These are phyloP conservation scores for Ephemerocybe angulata DNA, from an alignment of 768 basidiomycete genomes.

Conservation along the genomic window DNA sequence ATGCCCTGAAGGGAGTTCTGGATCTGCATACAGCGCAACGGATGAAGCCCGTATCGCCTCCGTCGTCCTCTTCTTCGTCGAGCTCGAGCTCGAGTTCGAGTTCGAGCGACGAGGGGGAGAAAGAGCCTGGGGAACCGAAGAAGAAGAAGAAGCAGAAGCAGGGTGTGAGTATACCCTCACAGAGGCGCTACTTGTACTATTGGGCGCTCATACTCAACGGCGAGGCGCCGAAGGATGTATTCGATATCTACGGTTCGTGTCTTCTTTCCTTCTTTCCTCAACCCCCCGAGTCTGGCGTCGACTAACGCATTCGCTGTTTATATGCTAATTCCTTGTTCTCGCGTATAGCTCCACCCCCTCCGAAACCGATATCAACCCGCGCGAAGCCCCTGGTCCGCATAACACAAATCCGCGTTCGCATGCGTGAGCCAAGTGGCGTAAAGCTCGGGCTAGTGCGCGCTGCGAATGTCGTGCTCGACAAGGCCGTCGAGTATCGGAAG, in stretches of 20 bases:
- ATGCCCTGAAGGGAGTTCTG: constrained; percentile 53
- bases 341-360: too few species aligned
- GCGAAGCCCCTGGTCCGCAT: constrained; percentile 51
- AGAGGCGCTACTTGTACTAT: constrained; percentile 75
- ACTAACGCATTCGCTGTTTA: not conserved
- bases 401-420: constrained; percentile 53
- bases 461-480: constrained; percentile 51
- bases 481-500: constrained; percentile 26
- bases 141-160: constrained; percentile 35
- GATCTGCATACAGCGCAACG: constrained; percentile 66
- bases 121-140: constrained; percentile 12
- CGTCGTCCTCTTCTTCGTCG: not conserved
- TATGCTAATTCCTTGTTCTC: too few species aligned
- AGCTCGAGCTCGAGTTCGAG: too few species aligned
- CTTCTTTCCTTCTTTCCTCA: not conserved
- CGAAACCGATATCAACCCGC: too few species aligned
- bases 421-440: constrained; percentile 52
- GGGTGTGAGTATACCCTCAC: constrained; percentile 79
- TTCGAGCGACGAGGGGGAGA: not conserved
- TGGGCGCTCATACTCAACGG: constrained; percentile 65
- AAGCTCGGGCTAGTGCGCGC: constrained; percentile 53
- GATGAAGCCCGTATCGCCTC: constrained; percentile 67
- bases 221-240: constrained; percentile 47
- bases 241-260: constrained; percentile 15
- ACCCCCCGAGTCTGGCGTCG: not conserved